Percentiles rank a stretch among this genome's conserved stretches.
Conservation (phyloP, 768 basidiomycete species). For the Kwoniella mangroviensis region DNA sequence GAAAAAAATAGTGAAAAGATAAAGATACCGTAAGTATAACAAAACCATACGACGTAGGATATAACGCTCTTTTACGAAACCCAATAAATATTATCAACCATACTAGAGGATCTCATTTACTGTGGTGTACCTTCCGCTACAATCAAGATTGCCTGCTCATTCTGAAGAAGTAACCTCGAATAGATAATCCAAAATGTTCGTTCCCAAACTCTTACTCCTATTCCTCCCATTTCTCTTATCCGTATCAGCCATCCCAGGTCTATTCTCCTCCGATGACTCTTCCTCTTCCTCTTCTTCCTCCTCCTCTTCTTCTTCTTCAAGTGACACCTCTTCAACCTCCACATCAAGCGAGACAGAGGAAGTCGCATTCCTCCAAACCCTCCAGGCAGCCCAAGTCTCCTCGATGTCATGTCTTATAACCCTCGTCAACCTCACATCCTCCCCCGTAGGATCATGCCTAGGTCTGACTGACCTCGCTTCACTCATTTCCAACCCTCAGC, state of each 20-base stretch:
- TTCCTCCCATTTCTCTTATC: conserved; percentile 9
- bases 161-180: too few relatives aligned
- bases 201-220: background rate
- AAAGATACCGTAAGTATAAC: too few relatives aligned
- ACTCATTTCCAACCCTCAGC: conserved; percentile 36
- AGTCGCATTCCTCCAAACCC: conserved; percentile 45
- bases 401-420: conserved; percentile 54
- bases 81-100: background rate
- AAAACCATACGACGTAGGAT: too few relatives aligned
- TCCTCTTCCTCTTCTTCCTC: conserved; percentile 20
- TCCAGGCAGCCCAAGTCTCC: conserved; percentile 44
- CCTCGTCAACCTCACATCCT: conserved; percentile 53
- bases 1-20: background rate
- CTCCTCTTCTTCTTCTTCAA: conserved; percentile 6
- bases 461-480: conserved; percentile 40
- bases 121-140: background rate
- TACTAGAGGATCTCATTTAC: background rate
- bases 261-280: conserved; percentile 11
- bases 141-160: background rate
- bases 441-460: conserved; percentile 49
- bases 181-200: background rate
- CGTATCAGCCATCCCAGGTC: conserved; percentile 5
- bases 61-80: background rate
- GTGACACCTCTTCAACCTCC: background rate
- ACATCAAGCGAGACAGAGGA: conserved; percentile 10